A percentile compares a stretch with the other conserved stretches of the same genome.
Conservation (phyloP, 2,329 filamentous ascomycete species). For the Fusarium zealandicum region DNA sequence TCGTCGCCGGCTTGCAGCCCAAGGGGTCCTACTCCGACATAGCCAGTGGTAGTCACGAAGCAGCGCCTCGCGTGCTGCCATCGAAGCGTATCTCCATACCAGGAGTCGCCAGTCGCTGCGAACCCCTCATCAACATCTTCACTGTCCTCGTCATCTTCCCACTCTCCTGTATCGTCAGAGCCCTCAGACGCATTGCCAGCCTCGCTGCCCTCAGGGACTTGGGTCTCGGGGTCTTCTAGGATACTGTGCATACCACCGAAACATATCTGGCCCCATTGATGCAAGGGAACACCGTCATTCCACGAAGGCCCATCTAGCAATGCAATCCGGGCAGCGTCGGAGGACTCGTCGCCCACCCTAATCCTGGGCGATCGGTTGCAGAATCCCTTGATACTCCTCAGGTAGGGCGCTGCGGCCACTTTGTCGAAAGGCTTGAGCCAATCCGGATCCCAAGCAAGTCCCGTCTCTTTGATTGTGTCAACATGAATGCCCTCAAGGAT, state of each 20-base stretch:
- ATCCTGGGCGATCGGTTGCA: conserved; percentile 17
- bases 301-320: background rate
- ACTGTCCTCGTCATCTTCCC: too few relatives aligned
- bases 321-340: conserved; percentile 10
- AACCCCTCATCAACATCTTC: background rate
- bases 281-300: background rate
- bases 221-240: background rate
- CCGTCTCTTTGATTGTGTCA: conserved; percentile 11
- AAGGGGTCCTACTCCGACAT: conserved; percentile 9
- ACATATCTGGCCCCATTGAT: background rate
- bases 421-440: conserved; percentile 10
- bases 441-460: conserved; percentile 18
- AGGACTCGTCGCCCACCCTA: background rate
- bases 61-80: background rate
- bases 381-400: conserved; percentile 5
- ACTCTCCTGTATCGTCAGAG: too few relatives aligned
- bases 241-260: background rate
- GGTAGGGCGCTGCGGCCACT: background rate
- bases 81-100: background rate
- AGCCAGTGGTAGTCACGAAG: conserved; percentile 8
- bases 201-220: too few relatives aligned
- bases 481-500: conserved; percentile 5
- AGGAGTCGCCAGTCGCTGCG: background rate
- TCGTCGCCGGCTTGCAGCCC: conserved; percentile 3
- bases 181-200: too few relatives aligned